phyloP scores from a whole-genome alignment of 768 basidiomycete species.

The Suillus brevipes region DNA sequence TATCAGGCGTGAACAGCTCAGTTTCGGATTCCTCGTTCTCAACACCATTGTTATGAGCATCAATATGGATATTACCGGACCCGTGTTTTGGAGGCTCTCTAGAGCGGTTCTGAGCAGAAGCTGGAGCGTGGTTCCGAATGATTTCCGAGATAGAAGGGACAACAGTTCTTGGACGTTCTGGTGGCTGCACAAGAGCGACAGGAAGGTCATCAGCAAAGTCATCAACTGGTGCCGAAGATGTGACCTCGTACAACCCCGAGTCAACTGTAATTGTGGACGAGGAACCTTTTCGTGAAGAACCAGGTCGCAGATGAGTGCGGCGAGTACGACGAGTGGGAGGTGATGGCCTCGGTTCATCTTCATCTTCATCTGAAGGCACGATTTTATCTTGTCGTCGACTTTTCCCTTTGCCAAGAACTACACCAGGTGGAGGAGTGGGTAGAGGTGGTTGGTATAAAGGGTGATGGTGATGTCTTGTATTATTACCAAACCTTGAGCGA shows the following conservation, averaged over 20 bases:
- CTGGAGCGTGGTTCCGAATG: conserved; percentile 76
- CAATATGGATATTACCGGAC: conserved; percentile 49
- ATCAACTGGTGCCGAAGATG: conserved; percentile 9
- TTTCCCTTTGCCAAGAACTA: conserved; percentile 60
- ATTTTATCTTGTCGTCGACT: conserved; percentile 24
- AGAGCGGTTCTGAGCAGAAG: conserved; percentile 49
- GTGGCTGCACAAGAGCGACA: conserved; percentile 19
- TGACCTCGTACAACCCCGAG: conserved; percentile 20
- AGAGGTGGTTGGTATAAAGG: conserved; percentile 82
- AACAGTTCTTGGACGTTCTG: conserved; percentile 44
- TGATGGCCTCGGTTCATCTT: conserved; percentile 30
- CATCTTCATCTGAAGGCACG: conserved; percentile 56
- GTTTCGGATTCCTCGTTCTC: conserved; percentile 55
- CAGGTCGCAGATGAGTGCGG: conserved; percentile 20
- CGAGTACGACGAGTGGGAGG: conserved; percentile 10
- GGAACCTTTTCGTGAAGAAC: conserved; percentile 27
- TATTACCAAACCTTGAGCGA: conserved; percentile 57
- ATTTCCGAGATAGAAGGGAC: conserved; percentile 88
- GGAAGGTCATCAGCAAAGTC: conserved; percentile 15
- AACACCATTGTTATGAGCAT: conserved; percentile 46
- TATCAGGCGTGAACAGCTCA: conserved; percentile 50
- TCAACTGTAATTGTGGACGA: conserved; percentile 33
- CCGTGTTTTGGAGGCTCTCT: conserved; percentile 46
- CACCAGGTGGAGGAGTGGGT: conserved; percentile 79
- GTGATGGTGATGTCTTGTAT: conserved; percentile 69